Evolutionary conservation across 1,284 basidiomycete species (phyloP).

Genomic region (Fomitiporia mediterranea): DNA sequence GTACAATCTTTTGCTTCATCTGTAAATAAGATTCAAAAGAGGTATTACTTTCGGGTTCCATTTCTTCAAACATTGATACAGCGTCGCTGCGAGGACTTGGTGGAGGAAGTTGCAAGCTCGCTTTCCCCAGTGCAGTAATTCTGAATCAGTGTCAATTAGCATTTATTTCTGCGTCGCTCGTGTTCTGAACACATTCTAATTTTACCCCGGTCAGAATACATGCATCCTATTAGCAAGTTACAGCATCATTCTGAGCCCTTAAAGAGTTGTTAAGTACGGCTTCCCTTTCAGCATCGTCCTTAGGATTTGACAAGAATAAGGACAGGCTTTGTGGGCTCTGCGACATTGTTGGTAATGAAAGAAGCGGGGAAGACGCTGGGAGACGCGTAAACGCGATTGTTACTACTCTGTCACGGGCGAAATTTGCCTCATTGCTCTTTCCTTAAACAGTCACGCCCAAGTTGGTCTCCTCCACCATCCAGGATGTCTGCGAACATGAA

Average conservation of each 20-base stretch:
- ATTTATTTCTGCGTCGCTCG: too few relatives aligned
- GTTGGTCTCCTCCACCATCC: background rate
- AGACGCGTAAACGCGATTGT: background rate
- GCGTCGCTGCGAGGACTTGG: slow-evolving; percentile 11
- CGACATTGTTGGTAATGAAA: slow-evolving; percentile 2
- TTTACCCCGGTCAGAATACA: too few relatives aligned
- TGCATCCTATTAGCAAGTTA: too few relatives aligned
- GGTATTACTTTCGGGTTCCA: too few relatives aligned
- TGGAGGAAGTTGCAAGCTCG: slow-evolving; percentile 5
- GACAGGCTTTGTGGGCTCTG: slow-evolving; percentile 11
- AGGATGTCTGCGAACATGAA: slow-evolving; percentile 51
- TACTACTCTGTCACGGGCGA: background rate
- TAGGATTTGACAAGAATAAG: slow-evolving; percentile 37
- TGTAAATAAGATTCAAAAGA: slow-evolving; percentile 2
- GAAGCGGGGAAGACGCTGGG: background rate
- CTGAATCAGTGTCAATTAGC: too few relatives aligned
- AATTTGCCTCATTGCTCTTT: background rate
- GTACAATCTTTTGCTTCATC: slow-evolving; percentile 6
- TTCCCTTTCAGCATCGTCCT: slow-evolving; percentile 32
- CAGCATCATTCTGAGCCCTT: too few relatives aligned
- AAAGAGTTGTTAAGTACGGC: too few relatives aligned
- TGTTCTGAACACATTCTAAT: too few relatives aligned
- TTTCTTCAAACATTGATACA: background rate
- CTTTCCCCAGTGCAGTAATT: too few relatives aligned
- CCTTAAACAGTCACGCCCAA: background rate